Evolutionary conservation across 345 rosid genomes (phyloP), one percentile per base, ranked within the genome.

Genomic region (Lenwebbia sp.): DNA sequence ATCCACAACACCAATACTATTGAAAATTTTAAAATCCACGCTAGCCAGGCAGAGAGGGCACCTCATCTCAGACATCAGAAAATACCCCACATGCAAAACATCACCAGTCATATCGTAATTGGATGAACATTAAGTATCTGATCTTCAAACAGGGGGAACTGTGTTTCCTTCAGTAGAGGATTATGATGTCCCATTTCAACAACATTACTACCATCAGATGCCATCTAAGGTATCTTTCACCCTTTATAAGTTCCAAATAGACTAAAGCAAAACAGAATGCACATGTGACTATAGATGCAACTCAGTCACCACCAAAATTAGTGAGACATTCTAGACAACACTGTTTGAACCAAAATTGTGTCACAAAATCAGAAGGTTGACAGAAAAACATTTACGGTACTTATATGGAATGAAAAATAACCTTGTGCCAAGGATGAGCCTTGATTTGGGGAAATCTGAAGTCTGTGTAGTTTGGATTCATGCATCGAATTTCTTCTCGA

Each of bases 401-500:
- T 30, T 37, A 70, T 54, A 12, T 12, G 74, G 12, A 85, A 62
- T 78, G 62, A 83, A 54, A 60, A 75, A 86, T 56, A n/a, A 94
- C 97, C 95, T 95, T 95, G 87, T 95, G 96, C 98, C 98, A 95
- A 15, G 98, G 98, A 88, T 93, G 96, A 54, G 96, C 96, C 91
- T 94, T 93, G 81, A 93, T 91, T 85, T 93, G 96, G 11, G 96
- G 97, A 85, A 94, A 95, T 84, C 93, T 93, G 86, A 93, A 95
- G 88, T 95, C 97, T 25, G 95, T 95, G 87, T 95, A 95, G 83
- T 93, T 93, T 21, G 98, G 98, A 84, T 95, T 95, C 98, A 95
- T 95, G 88, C 98, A 95, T 33, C 96, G 91, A 86, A 95, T 94
- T 88, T 95, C 98, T 92, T 95, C 97, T 58, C 97, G 92, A 57